Base-by-base conservation (phyloP, 2,329 filamentous ascomycete genomes). In the Fusarium nanum region DNA sequence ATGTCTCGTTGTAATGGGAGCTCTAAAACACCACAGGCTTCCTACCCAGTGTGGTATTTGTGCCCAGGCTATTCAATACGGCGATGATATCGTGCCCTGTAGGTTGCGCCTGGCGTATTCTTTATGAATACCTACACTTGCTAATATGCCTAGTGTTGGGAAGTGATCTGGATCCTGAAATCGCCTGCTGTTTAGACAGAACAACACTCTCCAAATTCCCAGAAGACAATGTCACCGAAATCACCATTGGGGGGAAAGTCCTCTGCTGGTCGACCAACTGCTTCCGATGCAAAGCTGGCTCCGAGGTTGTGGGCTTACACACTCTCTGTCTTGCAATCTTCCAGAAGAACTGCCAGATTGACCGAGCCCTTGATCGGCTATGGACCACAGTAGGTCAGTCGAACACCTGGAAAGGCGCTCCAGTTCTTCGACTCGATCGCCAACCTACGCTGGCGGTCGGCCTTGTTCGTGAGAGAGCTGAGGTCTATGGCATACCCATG, bases 41-140 rank as follows among this genome's bases (percentile, higher is more conserved):
- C 47, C 61, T 13, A 46, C 14, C 10, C 55, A 61, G 28, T 66
- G 63, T 18, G 63, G 63, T 4, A 45, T 66, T 12, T 66, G 63
- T 9, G 6, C n/a, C 20, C 40, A 49, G 23, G 4, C n/a, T 7
- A 22, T 66, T 8, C n/a, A 32, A 6, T 22, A n/a, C 3, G 61
- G 55, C 4, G 22, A 46, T n/a, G 30, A 27, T 6, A 49, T 66
- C 20, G n/a, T 53, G 20, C 20, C 61, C 12, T 28, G 63, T 66
- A 28, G 45, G 62, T 30, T 23, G 9, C 8, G 13, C 6, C 16
- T 7, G 0, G 4, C 10, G 18, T 6, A n/a, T 16, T 5, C 11
- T 10, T 1, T n/a, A 23, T 11, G 11, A n/a, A 6, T 40, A 14
- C 1, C 7, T 28, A 11, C 3, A 11, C 8, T 13, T 4, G 11